phyloP scores from a whole-genome alignment of 257 asterid genomes.

The Eustoma russellianum region DNA sequence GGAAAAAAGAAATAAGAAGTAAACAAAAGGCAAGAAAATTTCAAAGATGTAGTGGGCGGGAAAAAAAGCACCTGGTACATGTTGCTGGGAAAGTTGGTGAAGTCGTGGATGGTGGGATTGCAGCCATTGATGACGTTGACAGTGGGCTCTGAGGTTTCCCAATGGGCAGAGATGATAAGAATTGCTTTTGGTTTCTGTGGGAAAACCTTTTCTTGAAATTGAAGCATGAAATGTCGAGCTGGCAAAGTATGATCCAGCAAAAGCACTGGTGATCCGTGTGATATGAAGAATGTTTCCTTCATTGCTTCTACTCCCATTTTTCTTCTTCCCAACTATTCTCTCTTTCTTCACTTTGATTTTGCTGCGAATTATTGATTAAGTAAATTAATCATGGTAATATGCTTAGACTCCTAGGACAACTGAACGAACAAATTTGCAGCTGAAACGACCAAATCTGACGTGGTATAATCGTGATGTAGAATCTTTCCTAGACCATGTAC shows the following conservation, averaged over 20 bases:
- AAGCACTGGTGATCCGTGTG: slow-evolving; percentile 77
- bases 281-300: slow-evolving; percentile 52
- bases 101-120: slow-evolving; percentile 55
- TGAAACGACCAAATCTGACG: too few relatives aligned
- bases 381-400: too few relatives aligned
- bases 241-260: slow-evolving; percentile 55
- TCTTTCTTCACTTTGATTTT: neutral
- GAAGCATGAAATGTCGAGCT: slow-evolving; percentile 46
- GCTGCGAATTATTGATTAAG: neutral
- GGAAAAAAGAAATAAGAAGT: too few relatives aligned
- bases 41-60: neutral
- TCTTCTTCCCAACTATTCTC: neutral
- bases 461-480: too few relatives aligned
- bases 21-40: neutral
- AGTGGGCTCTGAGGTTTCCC: slow-evolving; percentile 66
- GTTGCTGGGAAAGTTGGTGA: slow-evolving; percentile 55
- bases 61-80: slow-evolving; percentile 43
- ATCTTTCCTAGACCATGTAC: too few relatives aligned
- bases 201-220: slow-evolving; percentile 30
- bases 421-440: too few relatives aligned
- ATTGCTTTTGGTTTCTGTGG: slow-evolving; percentile 45
- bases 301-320: slow-evolving; percentile 5
- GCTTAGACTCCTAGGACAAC: too few relatives aligned
- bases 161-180: slow-evolving; percentile 56
- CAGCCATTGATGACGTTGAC: slow-evolving; percentile 47